Conservation (phyloP, 2,329 filamentous ascomycete species). For the Calonectria henricotiae region DNA sequence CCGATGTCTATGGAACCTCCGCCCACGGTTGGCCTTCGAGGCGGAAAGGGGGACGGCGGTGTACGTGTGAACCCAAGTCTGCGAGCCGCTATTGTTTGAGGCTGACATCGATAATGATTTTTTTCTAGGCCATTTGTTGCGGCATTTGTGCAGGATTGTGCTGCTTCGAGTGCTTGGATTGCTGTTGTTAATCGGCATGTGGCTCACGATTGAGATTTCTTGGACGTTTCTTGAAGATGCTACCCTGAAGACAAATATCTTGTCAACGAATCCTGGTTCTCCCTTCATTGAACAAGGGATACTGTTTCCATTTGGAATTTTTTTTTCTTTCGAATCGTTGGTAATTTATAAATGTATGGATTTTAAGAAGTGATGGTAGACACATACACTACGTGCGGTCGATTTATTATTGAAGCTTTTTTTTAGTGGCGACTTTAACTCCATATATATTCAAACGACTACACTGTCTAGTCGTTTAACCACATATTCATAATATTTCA, state of each 20-base stretch:
- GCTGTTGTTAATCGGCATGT: slow-evolving; percentile 52
- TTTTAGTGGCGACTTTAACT: background rate
- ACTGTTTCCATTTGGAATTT: background rate
- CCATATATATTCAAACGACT: slow-evolving; percentile 50
- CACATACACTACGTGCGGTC: background rate
- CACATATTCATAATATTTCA: slow-evolving; percentile 63
- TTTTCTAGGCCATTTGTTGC: slow-evolving; percentile 59
- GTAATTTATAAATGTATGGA: slow-evolving; percentile 32
- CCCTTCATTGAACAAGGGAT: background rate
- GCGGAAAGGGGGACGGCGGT: slow-evolving; percentile 56
- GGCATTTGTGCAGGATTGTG: slow-evolving; percentile 61
- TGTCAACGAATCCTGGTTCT: background rate
- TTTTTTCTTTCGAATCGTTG: background rate
- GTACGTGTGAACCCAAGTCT: slow-evolving; percentile 49
- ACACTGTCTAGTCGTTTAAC: slow-evolving; percentile 62
- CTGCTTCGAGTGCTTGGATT: slow-evolving; percentile 60
- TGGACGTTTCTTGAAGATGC: slow-evolving; percentile 49
- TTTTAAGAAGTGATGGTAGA: background rate
- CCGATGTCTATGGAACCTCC: slow-evolving; percentile 57
- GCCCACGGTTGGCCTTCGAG: slow-evolving; percentile 53
- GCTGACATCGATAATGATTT: background rate
- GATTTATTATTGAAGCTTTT: background rate
- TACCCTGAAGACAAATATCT: slow-evolving; percentile 20
- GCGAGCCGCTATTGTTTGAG: background rate
- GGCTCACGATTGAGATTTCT: slow-evolving; percentile 20